These are phyloP conservation scores for Leccinum aurantiacum DNA, from an alignment of 768 basidiomycete species.

Conservation along the genomic window DNA sequence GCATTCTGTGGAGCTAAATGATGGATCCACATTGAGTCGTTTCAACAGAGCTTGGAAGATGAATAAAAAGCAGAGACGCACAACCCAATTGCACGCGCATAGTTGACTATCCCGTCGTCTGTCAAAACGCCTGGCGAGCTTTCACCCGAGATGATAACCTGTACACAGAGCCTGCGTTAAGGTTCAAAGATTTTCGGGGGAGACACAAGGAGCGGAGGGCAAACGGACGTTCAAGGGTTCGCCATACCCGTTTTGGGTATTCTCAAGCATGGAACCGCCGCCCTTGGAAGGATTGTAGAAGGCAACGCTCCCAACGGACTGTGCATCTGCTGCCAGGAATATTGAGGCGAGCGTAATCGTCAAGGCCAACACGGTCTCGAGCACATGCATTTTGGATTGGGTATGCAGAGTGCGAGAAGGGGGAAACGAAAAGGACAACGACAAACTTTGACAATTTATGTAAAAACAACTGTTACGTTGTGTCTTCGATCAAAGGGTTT, in stretches of 20 bases:
- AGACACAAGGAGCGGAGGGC: neutral
- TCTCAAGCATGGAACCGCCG: conserved; percentile 46
- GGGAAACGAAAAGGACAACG: neutral
- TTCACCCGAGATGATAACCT: conserved; percentile 65
- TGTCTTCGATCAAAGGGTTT: no score
- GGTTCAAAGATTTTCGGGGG: neutral
- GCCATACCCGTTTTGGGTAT: conserved; percentile 39
- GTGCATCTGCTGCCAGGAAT: neutral
- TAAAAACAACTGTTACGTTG: no score
- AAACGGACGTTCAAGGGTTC: conserved; percentile 45
- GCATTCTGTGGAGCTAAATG: conserved; percentile 41
- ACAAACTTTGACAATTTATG: no score
- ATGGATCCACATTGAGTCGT: neutral
- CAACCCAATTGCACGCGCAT: conserved; percentile 63
- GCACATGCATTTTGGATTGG: conserved; percentile 8
- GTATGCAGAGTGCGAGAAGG: neutral
- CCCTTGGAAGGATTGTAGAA: conserved; percentile 36
- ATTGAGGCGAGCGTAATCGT: neutral
- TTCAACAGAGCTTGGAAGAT: no score
- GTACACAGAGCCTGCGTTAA: neutral
- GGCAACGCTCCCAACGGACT: conserved; percentile 12
- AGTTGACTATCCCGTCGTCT: conserved; percentile 56
- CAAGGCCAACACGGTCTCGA: neutral
- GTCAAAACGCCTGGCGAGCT: conserved; percentile 60
- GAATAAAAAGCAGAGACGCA: conserved; percentile 31